Base-by-base conservation (phyloP, 2,329 filamentous ascomycete genomes). In the Verruconis gallopava region DNA sequence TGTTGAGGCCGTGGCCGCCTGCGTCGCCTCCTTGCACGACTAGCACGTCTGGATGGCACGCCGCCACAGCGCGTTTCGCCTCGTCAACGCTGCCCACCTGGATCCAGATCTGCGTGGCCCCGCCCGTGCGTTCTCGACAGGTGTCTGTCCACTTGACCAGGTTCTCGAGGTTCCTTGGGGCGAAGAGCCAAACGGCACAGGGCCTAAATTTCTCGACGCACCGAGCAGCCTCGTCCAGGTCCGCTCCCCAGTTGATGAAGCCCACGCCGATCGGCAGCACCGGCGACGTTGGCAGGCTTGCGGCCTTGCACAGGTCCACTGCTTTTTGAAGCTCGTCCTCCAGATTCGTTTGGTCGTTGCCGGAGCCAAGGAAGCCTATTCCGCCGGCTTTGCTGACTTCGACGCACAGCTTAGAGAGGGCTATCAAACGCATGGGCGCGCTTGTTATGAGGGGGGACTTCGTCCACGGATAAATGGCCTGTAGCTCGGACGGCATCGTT, bases 381-480 rank as follows among this genome's bases (percentile, higher is more conserved):
- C 65, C 65, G 17, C 65, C 65, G 21, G 72, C 70, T 49, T 59
- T 60, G 2, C 72, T 76, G 12, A 83, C 69, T 34, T 75, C 69
- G 21, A 76, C 61, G 2, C 78, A 75, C 3, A 85, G 67, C 1
- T 53, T 67, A 46, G 55, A 69, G 52, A 56, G 67, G 50, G 68
- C 63, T 42, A 84, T 73, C 25, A 76, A 65, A 36, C 77, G 72
- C 81, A 86, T 85, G 0, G 81, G 81, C 1, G 78, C 80, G 28
- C 67, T 65, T 36, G 70, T 64, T 21, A 85, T 66, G 15, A 82
- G 57, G 4, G 77, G 78, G 2, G 59, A 50, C 25, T 63, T 55
- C 3, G 66, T 68, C 76, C 77, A 81, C 49, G 75, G 73, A 51
- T 78, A 77, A 14, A 20, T 25, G 13, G 35, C 22, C 32, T 30